Evolutionary conservation across 1,284 basidiomycete genomes (phyloP).

Genomic region (Singerocomus inundabilis): DNA sequence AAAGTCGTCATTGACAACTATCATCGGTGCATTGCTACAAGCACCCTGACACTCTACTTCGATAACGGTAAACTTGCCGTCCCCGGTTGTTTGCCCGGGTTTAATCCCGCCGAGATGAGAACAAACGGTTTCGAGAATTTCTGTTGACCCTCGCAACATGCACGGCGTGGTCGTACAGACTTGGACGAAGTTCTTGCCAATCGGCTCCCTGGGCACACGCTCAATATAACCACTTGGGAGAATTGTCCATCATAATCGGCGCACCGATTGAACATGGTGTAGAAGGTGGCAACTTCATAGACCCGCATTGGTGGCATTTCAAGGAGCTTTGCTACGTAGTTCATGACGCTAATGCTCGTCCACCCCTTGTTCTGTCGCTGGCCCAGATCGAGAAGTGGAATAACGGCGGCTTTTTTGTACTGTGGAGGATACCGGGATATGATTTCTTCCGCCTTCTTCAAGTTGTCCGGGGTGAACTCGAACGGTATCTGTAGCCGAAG

Average conservation of each 20-base stretch:
- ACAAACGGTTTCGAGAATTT: slow-evolving; percentile 86
- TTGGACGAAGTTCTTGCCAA: slow-evolving; percentile 94
- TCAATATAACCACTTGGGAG: neutral
- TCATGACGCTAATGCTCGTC: slow-evolving; percentile 99
- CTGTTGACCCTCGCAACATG: slow-evolving; percentile 91
- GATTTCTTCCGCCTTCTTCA: slow-evolving; percentile 85
- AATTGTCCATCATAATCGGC: slow-evolving; percentile 16
- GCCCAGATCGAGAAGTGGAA: slow-evolving; percentile 93
- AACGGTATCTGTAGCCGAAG: slow-evolving; percentile 78
- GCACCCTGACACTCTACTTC: slow-evolving; percentile 99
- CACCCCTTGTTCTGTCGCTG: slow-evolving; percentile 98
- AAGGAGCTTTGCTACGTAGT: slow-evolving; percentile 89
- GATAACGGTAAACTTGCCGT: slow-evolving; percentile 96
- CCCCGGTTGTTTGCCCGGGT: slow-evolving; percentile 88
- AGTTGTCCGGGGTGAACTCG: slow-evolving; percentile 79
- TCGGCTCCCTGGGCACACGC: slow-evolving; percentile 70
- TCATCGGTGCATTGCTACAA: slow-evolving; percentile 99
- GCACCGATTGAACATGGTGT: slow-evolving; percentile 98
- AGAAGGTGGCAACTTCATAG: slow-evolving; percentile 99
- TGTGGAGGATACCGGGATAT: slow-evolving; percentile 93
- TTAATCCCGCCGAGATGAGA: slow-evolving; percentile 81
- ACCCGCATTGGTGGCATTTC: slow-evolving; percentile 99
- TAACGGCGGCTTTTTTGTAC: slow-evolving; percentile 97
- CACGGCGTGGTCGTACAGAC: slow-evolving; percentile 99
- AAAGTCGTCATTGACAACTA: slow-evolving; percentile 95